A percentile compares a stretch with the other conserved stretches of the same genome.
phyloP scores from a whole-genome alignment of 75 land plant genomes.

The Chamaecyparis obtusa region DNA sequence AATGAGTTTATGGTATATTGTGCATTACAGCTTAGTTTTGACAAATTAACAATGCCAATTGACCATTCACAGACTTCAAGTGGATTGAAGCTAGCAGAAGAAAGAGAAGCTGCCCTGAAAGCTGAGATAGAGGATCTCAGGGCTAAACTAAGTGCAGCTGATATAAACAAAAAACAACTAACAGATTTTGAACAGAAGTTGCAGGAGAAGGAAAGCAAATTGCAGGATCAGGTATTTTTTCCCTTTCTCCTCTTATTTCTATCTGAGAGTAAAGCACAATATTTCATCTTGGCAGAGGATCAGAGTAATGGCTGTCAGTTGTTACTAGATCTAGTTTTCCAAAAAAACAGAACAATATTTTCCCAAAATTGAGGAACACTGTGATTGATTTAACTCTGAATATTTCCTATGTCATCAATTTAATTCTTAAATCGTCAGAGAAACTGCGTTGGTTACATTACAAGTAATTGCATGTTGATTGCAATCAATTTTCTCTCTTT shows the following conservation, averaged over 20 bases:
- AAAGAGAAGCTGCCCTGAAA: conserved; percentile 30
- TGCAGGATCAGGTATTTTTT: conserved; percentile 28
- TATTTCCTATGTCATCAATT: neutral
- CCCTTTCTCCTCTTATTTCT: neutral
- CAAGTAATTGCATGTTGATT: neutral
- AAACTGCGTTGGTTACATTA: neutral
- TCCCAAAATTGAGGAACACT: neutral
- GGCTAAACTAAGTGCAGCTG: conserved; percentile 22
- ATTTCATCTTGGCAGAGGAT: neutral
- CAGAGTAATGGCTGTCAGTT: neutral
- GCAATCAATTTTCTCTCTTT: too few species aligned
- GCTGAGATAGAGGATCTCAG: conserved; percentile 28
- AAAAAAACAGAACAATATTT: neutral
- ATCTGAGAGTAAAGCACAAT: neutral
- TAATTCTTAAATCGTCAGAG: neutral
- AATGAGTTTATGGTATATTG: neutral
- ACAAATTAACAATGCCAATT: neutral
- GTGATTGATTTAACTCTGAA: neutral
- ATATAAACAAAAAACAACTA: conserved; percentile 31
- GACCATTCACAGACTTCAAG: conserved; percentile 30
- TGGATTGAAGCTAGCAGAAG: conserved; percentile 18
- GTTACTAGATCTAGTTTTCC: neutral
- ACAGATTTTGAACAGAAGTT: conserved; percentile 40
- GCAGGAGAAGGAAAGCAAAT: conserved; percentile 25
- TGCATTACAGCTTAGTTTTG: neutral